A percentile compares a stretch with the other conserved stretches of the same genome.
Evolutionary conservation across 2,329 filamentous ascomycete species (phyloP).

Genomic region (Byssochlamys sp.): DNA sequence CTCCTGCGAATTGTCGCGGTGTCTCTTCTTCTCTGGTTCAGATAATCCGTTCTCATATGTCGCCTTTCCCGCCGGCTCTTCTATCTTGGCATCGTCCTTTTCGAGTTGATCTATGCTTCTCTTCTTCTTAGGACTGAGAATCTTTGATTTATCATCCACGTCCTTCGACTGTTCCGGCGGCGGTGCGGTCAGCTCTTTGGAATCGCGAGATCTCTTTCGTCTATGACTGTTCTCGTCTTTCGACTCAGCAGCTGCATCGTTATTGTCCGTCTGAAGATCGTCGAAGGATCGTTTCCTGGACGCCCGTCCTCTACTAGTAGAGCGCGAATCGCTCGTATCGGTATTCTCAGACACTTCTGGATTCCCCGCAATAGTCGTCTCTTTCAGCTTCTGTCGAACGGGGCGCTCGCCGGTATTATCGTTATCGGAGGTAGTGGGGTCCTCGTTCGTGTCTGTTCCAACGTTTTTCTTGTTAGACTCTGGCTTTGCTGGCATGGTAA

Average conservation of each 20-base stretch:
- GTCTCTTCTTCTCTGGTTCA: slow-evolving; percentile 34
- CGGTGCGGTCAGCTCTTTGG: slow-evolving; percentile 14
- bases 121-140: slow-evolving; percentile 34
- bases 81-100: slow-evolving; percentile 19
- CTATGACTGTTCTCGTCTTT: slow-evolving; percentile 19
- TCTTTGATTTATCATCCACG: slow-evolving; percentile 11
- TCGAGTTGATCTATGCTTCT: slow-evolving; percentile 36
- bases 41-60: slow-evolving; percentile 8
- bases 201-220: slow-evolving; percentile 37
- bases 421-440: slow-evolving; percentile 25
- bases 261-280: slow-evolving; percentile 18
- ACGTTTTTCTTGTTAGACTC: slow-evolving; percentile 6
- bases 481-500: not conserved
- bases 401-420: slow-evolving; percentile 43
- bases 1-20: slow-evolving; percentile 34
- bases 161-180: slow-evolving; percentile 5
- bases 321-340: slow-evolving; percentile 3
- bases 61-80: slow-evolving; percentile 6
- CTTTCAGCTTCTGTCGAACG: slow-evolving; percentile 52
- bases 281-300: slow-evolving; percentile 28
- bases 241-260: slow-evolving; percentile 12
- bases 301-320: slow-evolving; percentile 13
- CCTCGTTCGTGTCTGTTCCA: slow-evolving; percentile 13
- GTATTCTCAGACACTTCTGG: slow-evolving; percentile 8
- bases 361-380: slow-evolving; percentile 47